Percentiles rank a stretch among this genome's conserved stretches.
phyloP scores from a whole-genome alignment of 768 basidiomycete species.

The Tephrocybe sp. region DNA sequence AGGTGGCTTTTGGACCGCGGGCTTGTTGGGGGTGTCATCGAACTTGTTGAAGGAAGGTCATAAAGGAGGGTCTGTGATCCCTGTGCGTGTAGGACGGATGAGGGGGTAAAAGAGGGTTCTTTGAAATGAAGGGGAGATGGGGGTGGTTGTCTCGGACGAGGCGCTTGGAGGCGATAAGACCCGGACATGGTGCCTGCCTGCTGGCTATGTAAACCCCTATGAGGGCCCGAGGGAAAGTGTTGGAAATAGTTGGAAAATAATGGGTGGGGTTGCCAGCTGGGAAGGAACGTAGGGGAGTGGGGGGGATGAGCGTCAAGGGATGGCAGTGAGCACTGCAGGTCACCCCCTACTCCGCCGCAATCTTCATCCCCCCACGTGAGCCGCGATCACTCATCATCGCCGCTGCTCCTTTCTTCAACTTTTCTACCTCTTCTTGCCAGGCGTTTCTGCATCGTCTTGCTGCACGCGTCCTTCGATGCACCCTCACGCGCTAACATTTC shows the following conservation, averaged over 20 bases:
- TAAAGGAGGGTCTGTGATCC: slow-evolving; percentile 71
- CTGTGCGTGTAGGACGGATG: slow-evolving; percentile 40
- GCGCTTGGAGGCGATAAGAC: slow-evolving; percentile 63
- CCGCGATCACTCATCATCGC: slow-evolving; percentile 6
- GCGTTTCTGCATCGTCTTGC: no score
- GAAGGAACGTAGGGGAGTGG: slow-evolving; percentile 7
- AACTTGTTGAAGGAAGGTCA: slow-evolving; percentile 64
- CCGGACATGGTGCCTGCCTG: slow-evolving; percentile 45
- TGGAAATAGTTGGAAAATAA: slow-evolving; percentile 18
- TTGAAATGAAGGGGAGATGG: slow-evolving; percentile 59
- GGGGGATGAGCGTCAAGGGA: slow-evolving; percentile 13
- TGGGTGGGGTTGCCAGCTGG: slow-evolving; percentile 12
- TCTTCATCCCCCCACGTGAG: slow-evolving; percentile 15
- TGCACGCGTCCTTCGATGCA: no score
- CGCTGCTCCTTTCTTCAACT: not conserved
- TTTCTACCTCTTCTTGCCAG: no score
- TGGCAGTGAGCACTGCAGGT: slow-evolving; percentile 11
- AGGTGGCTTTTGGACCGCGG: slow-evolving; percentile 42
- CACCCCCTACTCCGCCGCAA: not conserved
- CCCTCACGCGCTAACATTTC: no score
- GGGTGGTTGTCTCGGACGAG: slow-evolving; percentile 58
- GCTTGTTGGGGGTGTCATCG: slow-evolving; percentile 59
- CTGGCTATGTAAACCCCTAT: slow-evolving; percentile 2
- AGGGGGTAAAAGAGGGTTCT: slow-evolving; percentile 42
- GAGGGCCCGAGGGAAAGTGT: not conserved